A percentile compares a stretch with the other conserved stretches of the same genome.
Conservation (phyloP, 2,329 filamentous ascomycete genomes). For the Albifimbria verrucaria region DNA sequence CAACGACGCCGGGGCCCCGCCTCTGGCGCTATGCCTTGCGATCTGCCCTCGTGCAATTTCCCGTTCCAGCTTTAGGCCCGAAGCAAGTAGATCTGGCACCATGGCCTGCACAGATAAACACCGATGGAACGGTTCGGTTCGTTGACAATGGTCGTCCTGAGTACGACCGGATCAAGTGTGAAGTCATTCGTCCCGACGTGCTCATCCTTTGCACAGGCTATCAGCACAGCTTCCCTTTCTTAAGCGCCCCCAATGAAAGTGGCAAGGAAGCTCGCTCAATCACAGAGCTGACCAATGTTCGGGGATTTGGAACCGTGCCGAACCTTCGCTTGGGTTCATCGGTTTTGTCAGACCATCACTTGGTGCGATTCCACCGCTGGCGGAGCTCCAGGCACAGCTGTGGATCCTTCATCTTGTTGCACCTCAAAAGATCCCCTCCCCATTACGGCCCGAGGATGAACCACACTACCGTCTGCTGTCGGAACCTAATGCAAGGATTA, state of each 20-base stretch:
- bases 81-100: background rate
- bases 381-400: background rate
- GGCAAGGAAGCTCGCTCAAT: conserved; percentile 19
- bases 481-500: too few species aligned
- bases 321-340: background rate
- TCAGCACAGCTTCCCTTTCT: background rate
- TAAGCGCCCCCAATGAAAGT: background rate
- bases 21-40: background rate
- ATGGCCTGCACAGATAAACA: background rate
- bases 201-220: background rate
- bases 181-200: conserved; percentile 1
- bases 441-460: background rate
- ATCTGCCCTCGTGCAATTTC: background rate
- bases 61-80: background rate
- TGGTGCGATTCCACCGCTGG: background rate
- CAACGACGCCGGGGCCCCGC: too few species aligned
- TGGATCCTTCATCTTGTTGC: background rate
- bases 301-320: conserved; percentile 41
- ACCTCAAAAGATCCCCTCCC: conserved; percentile 3
- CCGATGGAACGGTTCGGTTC: background rate
- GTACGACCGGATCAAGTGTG: conserved; percentile 21
- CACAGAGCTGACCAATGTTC: conserved; percentile 44
- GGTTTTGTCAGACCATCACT: background rate
- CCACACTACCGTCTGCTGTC: background rate
- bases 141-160: conserved; percentile 11